phyloP scores from a whole-genome alignment of 2,329 filamentous ascomycete species.

The Colletotrichum gloeosporioides region DNA sequence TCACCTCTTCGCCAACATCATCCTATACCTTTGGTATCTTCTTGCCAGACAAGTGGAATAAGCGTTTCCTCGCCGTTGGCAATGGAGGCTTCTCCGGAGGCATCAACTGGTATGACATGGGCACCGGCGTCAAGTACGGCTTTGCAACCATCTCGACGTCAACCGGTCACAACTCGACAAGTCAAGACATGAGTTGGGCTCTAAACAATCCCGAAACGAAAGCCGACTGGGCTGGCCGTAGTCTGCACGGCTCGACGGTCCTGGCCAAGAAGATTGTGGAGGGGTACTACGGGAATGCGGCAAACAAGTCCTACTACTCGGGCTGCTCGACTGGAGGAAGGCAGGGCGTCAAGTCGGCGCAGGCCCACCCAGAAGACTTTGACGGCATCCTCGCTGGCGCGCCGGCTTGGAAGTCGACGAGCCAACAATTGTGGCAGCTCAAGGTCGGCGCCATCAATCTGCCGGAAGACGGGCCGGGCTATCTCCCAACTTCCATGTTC shows the following conservation, averaged over 20 bases:
- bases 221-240: slow-evolving; percentile 44
- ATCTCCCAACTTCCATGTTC: slow-evolving; percentile 27
- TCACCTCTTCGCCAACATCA: slow-evolving; percentile 27
- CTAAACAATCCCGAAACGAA: slow-evolving; percentile 37
- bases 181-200: slow-evolving; percentile 40
- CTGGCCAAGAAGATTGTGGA: slow-evolving; percentile 48
- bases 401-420: slow-evolving; percentile 44
- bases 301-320: slow-evolving; percentile 52
- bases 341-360: slow-evolving; percentile 54
- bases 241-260: slow-evolving; percentile 54
- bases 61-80: slow-evolving; percentile 34
- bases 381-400: slow-evolving; percentile 59
- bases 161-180: slow-evolving; percentile 45
- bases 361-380: slow-evolving; percentile 49
- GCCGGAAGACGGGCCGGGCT: slow-evolving; percentile 41
- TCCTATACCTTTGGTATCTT: slow-evolving; percentile 36
- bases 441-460: slow-evolving; percentile 50
- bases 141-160: slow-evolving; percentile 48
- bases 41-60: slow-evolving; percentile 35
- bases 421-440: slow-evolving; percentile 38
- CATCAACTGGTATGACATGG: slow-evolving; percentile 14
- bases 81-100: slow-evolving; percentile 29
- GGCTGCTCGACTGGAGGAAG: slow-evolving; percentile 61
- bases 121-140: slow-evolving; percentile 42
- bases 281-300: slow-evolving; percentile 43